Conservation (phyloP, 208 protist genomes). For the Borovskyia barvae region DNA sequence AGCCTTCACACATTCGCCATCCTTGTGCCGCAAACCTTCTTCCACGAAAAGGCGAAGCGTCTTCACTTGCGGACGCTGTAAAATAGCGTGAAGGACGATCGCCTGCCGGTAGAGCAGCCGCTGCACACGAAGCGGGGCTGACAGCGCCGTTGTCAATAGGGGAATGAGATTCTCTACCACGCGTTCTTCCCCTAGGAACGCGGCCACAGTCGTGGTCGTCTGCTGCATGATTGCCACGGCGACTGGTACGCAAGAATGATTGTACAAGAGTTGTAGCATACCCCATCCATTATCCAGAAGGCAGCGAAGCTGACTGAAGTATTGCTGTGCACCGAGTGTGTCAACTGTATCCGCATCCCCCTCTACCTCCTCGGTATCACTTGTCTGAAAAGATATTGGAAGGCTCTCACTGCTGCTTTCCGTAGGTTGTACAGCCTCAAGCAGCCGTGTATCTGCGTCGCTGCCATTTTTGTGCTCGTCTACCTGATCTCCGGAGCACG, state of each 20-base stretch:
- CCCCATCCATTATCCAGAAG: slow-evolving; percentile 66
- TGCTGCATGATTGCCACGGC: slow-evolving; percentile 34
- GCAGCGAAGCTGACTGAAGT: slow-evolving; percentile 35
- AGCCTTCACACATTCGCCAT: slow-evolving; percentile 25
- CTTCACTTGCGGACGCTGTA: slow-evolving; percentile 36
- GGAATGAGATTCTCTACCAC: slow-evolving; percentile 65
- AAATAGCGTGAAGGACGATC: slow-evolving; percentile 45
- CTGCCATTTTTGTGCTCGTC: too few relatives aligned
- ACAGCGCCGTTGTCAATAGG: slow-evolving; percentile 62
- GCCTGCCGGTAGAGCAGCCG: slow-evolving; percentile 53
- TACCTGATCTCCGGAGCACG: too few relatives aligned
- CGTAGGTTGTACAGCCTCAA: too few relatives aligned
- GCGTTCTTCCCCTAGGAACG: slow-evolving; percentile 69
- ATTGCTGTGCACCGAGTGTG: slow-evolving; percentile 9
- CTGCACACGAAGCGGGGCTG: slow-evolving; percentile 40
- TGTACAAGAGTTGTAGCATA: slow-evolving; percentile 54
- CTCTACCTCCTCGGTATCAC: not conserved
- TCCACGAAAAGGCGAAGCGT: slow-evolving; percentile 69
- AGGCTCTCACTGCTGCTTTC: too few relatives aligned
- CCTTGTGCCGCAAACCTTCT: slow-evolving; percentile 57
- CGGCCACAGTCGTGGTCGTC: slow-evolving; percentile 29
- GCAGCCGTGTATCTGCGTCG: too few relatives aligned
- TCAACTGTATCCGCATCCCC: not conserved
- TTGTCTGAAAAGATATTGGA: too few relatives aligned
- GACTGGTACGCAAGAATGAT: slow-evolving; percentile 32